These are phyloP conservation scores for Pinus taeda DNA, from an alignment of 75 land plant genomes.

Conservation along the genomic window DNA sequence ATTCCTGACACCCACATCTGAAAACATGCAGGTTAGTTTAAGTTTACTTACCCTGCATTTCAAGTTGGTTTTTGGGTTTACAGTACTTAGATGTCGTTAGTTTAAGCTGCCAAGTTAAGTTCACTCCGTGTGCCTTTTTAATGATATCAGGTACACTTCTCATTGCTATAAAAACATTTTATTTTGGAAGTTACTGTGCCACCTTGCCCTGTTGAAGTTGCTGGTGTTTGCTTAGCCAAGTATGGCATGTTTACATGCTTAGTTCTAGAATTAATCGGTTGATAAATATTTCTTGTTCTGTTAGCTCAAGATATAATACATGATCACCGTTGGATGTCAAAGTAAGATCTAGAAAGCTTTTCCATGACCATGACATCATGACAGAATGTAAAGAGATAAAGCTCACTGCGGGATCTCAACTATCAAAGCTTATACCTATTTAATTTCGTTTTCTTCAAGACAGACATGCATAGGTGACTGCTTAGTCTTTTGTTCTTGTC, in stretches of 20 bases:
- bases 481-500: no score
- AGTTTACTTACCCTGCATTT: slow-evolving; percentile 1
- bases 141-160: neutral
- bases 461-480: no score
- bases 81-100: neutral
- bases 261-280: neutral
- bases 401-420: no score
- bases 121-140: neutral
- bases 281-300: neutral
- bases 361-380: no score
- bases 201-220: neutral
- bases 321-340: no score
- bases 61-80: neutral
- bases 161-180: neutral
- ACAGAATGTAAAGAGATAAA: no score
- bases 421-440: no score
- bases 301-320: no score
- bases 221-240: neutral
- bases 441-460: no score
- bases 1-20: slow-evolving; percentile 85
- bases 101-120: neutral
- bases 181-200: neutral
- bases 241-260: neutral
- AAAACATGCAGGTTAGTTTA: slow-evolving; percentile 73
- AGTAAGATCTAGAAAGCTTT: no score